phyloP scores from a whole-genome alignment of 768 basidiomycete species.

The Suillus plorans region DNA sequence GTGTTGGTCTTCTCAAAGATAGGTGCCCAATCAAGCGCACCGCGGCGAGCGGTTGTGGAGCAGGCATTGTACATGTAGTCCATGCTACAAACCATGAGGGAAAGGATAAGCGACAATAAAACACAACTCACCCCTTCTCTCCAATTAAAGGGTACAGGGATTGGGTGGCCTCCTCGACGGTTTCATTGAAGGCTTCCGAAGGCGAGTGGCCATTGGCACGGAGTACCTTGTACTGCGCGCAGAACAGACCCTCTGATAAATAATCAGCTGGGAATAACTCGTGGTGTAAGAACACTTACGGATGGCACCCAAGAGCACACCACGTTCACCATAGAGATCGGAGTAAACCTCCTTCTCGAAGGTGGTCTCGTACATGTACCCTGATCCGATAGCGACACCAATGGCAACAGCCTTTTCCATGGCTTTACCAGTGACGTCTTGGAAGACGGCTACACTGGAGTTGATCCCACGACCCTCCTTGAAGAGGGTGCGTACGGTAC shows the following conservation, averaged over 20 bases:
- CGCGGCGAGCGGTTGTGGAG: constrained; percentile 98
- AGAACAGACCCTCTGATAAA: constrained; percentile 87
- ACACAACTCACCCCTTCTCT: constrained; percentile 70
- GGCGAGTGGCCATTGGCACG: constrained; percentile 95
- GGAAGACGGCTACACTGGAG: constrained; percentile 91
- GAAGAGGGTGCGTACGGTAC: constrained; percentile 99
- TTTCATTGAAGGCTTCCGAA: constrained; percentile 99
- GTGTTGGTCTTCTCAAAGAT: constrained; percentile 93
- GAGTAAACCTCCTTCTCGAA: constrained; percentile 99
- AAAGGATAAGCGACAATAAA: background rate
- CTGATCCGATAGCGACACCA: constrained; percentile 92
- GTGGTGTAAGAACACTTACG: constrained; percentile 47
- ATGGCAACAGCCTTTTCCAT: constrained; percentile 96
- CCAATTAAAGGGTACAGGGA: constrained; percentile 97
- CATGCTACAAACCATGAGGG: constrained; percentile 57
- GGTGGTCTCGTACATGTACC: constrained; percentile 98
- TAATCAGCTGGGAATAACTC: constrained; percentile 7
- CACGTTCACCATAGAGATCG: constrained; percentile 98
- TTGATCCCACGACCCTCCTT: constrained; percentile 99
- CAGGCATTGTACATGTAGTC: constrained; percentile 99
- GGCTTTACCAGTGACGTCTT: constrained; percentile 97
- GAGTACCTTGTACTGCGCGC: constrained; percentile 97
- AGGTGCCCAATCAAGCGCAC: constrained; percentile 99
- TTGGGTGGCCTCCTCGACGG: constrained; percentile 99
- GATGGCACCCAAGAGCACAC: constrained; percentile 98